phyloP scores from a whole-genome alignment of 768 basidiomycete genomes.

The Crassisporium funariophilum region DNA sequence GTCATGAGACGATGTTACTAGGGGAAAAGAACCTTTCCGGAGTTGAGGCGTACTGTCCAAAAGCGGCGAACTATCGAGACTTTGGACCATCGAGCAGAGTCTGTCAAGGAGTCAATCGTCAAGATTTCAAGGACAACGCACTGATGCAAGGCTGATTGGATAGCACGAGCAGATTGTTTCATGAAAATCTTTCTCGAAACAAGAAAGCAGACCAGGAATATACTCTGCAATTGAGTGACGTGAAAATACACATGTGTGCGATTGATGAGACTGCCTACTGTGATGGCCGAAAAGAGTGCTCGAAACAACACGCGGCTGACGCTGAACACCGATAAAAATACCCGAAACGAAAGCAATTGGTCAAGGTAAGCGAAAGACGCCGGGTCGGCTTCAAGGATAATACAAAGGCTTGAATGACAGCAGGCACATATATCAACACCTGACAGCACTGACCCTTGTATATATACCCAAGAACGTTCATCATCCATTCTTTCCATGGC shows the following conservation, averaged over 20 bases:
- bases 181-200: slow-evolving; percentile 26
- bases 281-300: slow-evolving; percentile 37
- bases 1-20: no score
- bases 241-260: not conserved
- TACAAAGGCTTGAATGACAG: slow-evolving; percentile 1
- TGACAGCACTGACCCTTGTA: slow-evolving; percentile 4
- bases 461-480: slow-evolving; percentile 9
- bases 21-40: no score
- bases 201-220: slow-evolving; percentile 34
- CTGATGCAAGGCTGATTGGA: slow-evolving; percentile 2
- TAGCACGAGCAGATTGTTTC: slow-evolving; percentile 1
- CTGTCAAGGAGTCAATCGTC: no score
- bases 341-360: slow-evolving; percentile 21
- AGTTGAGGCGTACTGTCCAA: not conserved
- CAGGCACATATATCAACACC: not conserved
- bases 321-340: slow-evolving; percentile 26
- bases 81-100: not conserved
- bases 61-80: not conserved
- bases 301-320: slow-evolving; percentile 34
- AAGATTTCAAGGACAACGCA: slow-evolving; percentile 1
- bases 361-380: slow-evolving; percentile 26
- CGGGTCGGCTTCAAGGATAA: slow-evolving; percentile 28
- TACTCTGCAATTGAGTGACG: slow-evolving; percentile 32
- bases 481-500: slow-evolving; percentile 11
- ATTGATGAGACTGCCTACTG: slow-evolving; percentile 32